These are phyloP conservation scores for Xylaria acuta DNA, from an alignment of 495 filamentous ascomycete species.

Conservation along the genomic window DNA sequence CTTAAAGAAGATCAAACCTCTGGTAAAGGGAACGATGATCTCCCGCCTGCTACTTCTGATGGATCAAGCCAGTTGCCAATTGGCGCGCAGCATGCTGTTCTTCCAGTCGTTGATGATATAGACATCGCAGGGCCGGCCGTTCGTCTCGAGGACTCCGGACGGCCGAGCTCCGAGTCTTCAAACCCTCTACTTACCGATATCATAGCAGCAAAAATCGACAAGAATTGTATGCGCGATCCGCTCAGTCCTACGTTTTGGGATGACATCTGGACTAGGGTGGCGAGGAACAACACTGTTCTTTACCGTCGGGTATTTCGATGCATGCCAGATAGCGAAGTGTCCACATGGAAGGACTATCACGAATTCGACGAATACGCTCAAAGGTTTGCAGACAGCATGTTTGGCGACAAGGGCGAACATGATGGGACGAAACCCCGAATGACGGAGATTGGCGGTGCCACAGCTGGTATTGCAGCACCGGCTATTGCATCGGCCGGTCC, in stretches of 20 bases:
- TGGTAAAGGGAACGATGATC: slow-evolving; percentile 31
- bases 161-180: slow-evolving; percentile 40
- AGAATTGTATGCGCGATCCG: slow-evolving; percentile 75
- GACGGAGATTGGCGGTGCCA: slow-evolving; percentile 45
- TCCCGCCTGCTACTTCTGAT: slow-evolving; percentile 29
- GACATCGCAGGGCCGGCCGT: slow-evolving; percentile 76
- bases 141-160: slow-evolving; percentile 50
- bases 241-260: slow-evolving; percentile 82
- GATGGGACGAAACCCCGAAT: slow-evolving; percentile 38
- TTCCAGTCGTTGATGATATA: slow-evolving; percentile 72
- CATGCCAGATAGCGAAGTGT: slow-evolving; percentile 94
- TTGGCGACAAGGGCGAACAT: slow-evolving; percentile 50
- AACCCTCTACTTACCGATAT: slow-evolving; percentile 72
- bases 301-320: slow-evolving; percentile 94
- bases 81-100: slow-evolving; percentile 68
- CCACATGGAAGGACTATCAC: slow-evolving; percentile 92
- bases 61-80: slow-evolving; percentile 50
- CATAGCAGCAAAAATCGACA: slow-evolving; percentile 59
- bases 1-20: slow-evolving; percentile 29
- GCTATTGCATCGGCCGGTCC: slow-evolving; percentile 32
- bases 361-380: slow-evolving; percentile 81
- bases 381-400: slow-evolving; percentile 74
- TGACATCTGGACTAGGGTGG: slow-evolving; percentile 86
- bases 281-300: slow-evolving; percentile 92
- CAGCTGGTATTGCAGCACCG: slow-evolving; percentile 34